Conservation (phyloP, 352 stramenopile species). For the Globisporangium sylvaticum region DNA sequence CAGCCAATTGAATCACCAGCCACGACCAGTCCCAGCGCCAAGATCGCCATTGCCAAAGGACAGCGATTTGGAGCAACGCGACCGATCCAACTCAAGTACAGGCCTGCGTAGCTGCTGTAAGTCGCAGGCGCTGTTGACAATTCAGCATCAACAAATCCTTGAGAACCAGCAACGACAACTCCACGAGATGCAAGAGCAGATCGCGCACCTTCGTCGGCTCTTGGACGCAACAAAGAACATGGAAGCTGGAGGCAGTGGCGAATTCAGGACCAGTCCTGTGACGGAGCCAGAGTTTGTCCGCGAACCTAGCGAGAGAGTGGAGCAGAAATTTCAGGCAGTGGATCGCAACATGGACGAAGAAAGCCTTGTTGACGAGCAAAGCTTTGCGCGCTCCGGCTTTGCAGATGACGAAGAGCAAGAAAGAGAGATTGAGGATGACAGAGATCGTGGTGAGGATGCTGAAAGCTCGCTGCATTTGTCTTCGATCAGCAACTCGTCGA, state of each 20-base stretch:
- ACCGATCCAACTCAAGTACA: background rate
- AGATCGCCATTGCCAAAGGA: background rate
- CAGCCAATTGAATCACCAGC: background rate
- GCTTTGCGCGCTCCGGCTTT: background rate
- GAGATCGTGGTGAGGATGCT: conserved; percentile 17
- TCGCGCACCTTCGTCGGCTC: conserved; percentile 44
- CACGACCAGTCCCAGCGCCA: background rate
- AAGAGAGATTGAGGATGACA: conserved; percentile 9
- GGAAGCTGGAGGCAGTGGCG: conserved; percentile 18
- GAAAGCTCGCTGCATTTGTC: conserved; percentile 62
- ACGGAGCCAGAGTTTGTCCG: background rate
- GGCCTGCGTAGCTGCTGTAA: conserved; percentile 46
- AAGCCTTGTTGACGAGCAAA: background rate
- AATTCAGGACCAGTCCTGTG: background rate
- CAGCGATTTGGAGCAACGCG: background rate
- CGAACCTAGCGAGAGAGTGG: background rate
- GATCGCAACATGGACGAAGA: background rate
- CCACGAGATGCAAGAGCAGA: conserved; percentile 71
- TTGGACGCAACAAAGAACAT: conserved; percentile 29
- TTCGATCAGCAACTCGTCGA: conserved; percentile 47
- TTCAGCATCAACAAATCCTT: conserved; percentile 75
- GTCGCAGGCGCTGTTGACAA: conserved; percentile 58
- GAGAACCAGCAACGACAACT: conserved; percentile 72
- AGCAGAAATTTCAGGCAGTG: background rate
- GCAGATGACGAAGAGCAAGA: background rate